phyloP scores from a whole-genome alignment of 208 protist species.

The Crithidia fasciculata region DNA sequence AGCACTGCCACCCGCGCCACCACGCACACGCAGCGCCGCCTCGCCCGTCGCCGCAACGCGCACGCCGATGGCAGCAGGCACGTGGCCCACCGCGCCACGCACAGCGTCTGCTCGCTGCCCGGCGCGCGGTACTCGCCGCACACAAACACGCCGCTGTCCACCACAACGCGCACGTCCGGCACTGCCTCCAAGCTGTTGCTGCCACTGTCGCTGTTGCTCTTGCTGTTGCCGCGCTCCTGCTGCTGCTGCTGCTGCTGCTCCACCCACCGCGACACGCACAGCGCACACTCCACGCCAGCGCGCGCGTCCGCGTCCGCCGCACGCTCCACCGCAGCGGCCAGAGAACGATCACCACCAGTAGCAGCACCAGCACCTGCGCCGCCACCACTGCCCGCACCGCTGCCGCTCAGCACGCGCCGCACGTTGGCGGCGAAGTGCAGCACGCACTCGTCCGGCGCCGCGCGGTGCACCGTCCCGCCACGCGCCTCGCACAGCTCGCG shows the following conservation, averaged over 20 bases:
- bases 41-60: constrained; percentile 44
- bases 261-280: too few relatives aligned
- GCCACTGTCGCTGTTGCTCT: not conserved
- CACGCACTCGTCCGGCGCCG: constrained; percentile 25
- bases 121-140: constrained; percentile 21
- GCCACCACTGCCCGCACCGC: too few relatives aligned
- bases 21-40: constrained; percentile 42
- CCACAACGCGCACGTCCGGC: constrained; percentile 29
- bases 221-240: too few relatives aligned
- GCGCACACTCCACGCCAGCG: too few relatives aligned
- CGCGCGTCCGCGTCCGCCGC: too few relatives aligned
- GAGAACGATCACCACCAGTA: too few relatives aligned
- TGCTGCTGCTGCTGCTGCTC: too few relatives aligned
- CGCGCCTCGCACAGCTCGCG: constrained; percentile 17
- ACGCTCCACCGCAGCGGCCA: too few relatives aligned
- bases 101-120: constrained; percentile 25
- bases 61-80: constrained; percentile 32
- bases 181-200: not conserved
- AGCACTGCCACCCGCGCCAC: not conserved
- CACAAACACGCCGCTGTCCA: constrained; percentile 36
- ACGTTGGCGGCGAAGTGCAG: constrained; percentile 27
- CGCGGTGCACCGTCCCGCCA: constrained; percentile 18
- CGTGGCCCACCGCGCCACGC: constrained; percentile 28
- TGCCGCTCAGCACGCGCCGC: too few relatives aligned
- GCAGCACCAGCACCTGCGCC: too few relatives aligned